Evolutionary conservation across 2,329 filamentous ascomycete genomes (phyloP).

Genomic region (Thelonectria rubi): DNA sequence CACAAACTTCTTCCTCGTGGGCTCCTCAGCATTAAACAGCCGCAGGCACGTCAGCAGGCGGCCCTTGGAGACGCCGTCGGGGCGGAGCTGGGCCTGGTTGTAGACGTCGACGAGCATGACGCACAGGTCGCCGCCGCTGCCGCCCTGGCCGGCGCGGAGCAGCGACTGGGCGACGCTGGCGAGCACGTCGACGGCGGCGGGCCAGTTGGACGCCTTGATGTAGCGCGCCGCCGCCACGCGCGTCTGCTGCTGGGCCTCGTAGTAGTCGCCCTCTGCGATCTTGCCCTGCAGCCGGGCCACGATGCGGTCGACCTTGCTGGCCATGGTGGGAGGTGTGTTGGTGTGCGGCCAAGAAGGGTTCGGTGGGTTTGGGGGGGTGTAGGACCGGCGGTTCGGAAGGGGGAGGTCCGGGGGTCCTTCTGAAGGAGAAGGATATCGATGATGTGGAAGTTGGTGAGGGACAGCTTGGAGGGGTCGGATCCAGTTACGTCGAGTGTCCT

Average conservation of each 20-base stretch:
- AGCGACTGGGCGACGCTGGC: conserved; percentile 85
- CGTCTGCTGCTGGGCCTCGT: conserved; percentile 98
- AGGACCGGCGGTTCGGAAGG: not conserved
- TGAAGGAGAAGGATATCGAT: not conserved
- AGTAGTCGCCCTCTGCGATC: conserved; percentile 91
- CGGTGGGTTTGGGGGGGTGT: not conserved
- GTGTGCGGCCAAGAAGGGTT: not conserved
- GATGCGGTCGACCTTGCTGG: conserved; percentile 58
- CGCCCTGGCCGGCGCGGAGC: conserved; percentile 90
- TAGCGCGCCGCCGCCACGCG: conserved; percentile 95
- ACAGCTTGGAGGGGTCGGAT: no score
- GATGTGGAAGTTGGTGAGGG: no score
- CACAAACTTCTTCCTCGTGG: conserved; percentile 92
- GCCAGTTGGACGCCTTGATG: conserved; percentile 86
- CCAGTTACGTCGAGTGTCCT: no score
- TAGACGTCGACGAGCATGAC: conserved; percentile 91
- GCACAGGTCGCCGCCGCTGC: conserved; percentile 89
- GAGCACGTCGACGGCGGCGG: conserved; percentile 86
- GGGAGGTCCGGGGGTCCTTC: not conserved
- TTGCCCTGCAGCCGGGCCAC: conserved; percentile 79
- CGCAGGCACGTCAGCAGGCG: conserved; percentile 81
- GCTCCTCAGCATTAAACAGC: conserved; percentile 83
- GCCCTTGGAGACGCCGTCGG: conserved; percentile 78
- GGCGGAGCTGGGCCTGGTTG: conserved; percentile 82
- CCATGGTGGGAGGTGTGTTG: conserved; percentile 41